These are phyloP conservation scores for Boletus tomentosulus DNA, from an alignment of 768 basidiomycete genomes.

Conservation along the genomic window DNA sequence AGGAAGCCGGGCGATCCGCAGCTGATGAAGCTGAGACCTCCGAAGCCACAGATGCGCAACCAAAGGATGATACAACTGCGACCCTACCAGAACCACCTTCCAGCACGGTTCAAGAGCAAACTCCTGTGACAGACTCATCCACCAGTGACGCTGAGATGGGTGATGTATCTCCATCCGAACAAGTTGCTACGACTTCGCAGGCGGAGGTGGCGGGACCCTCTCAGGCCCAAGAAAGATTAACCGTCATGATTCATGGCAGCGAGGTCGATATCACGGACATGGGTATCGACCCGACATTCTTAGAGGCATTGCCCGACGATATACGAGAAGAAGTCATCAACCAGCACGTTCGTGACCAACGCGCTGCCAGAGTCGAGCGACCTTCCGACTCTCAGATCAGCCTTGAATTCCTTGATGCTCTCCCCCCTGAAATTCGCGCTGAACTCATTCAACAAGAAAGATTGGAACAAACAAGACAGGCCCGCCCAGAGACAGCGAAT, in stretches of 20 bases:
- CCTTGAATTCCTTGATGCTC: constrained; percentile 90
- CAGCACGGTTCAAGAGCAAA: constrained; percentile 12
- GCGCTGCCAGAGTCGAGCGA: constrained; percentile 68
- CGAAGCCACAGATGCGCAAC: constrained; percentile 22
- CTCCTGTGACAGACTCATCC: constrained; percentile 31
- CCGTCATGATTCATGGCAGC: constrained; percentile 88
- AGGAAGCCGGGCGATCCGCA: constrained; percentile 33
- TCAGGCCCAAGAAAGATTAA: constrained; percentile 59
- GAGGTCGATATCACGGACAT: constrained; percentile 97
- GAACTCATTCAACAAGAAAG: constrained; percentile 97
- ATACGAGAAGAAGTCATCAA: constrained; percentile 98
- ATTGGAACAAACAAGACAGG: constrained; percentile 68
- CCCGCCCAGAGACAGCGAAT: constrained; percentile 30
- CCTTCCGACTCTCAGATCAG: constrained; percentile 87
- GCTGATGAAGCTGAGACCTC: constrained; percentile 33
- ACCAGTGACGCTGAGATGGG: constrained; percentile 48
- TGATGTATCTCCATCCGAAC: constrained; percentile 32
- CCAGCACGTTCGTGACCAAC: constrained; percentile 92
- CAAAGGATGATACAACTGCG: constrained; percentile 13
- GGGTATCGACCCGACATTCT: constrained; percentile 96
- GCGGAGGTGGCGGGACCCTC: constrained; percentile 30
- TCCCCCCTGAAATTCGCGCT: constrained; percentile 93
- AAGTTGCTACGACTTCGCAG: constrained; percentile 15
- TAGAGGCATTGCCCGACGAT: constrained; percentile 96
- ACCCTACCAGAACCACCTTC: constrained; percentile 8